A percentile compares a stretch with the other conserved stretches of the same genome.
phyloP scores from a whole-genome alignment of 2,329 filamentous ascomycete species.

The Phaeophleospora eucalypticola region DNA sequence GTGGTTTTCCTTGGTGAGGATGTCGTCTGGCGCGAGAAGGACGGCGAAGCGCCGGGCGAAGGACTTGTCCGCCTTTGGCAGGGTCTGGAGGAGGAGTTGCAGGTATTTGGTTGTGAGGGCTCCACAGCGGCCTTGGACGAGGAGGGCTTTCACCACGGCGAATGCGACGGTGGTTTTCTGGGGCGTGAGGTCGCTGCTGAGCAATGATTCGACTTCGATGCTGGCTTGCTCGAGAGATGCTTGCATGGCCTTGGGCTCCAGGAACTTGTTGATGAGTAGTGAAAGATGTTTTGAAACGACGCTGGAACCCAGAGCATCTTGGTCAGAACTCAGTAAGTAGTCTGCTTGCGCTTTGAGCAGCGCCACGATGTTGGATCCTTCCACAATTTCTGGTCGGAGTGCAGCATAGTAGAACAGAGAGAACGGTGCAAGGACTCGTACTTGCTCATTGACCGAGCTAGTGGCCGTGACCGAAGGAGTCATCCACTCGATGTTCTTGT shows the following conservation, averaged over 20 bases:
- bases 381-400: slow-evolving; percentile 28
- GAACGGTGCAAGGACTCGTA: slow-evolving; percentile 23
- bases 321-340: slow-evolving; percentile 14
- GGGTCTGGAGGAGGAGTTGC: slow-evolving; percentile 46
- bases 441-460: slow-evolving; percentile 6
- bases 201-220: slow-evolving; percentile 37
- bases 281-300: slow-evolving; percentile 42
- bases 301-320: slow-evolving; percentile 11
- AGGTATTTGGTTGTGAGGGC: slow-evolving; percentile 41
- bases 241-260: slow-evolving; percentile 38
- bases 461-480: slow-evolving; percentile 15
- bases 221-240: slow-evolving; percentile 27
- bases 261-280: slow-evolving; percentile 48
- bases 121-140: slow-evolving; percentile 51
- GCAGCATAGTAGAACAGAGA: slow-evolving; percentile 32
- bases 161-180: slow-evolving; percentile 54
- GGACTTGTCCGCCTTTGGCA: slow-evolving; percentile 43
- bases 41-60: slow-evolving; percentile 57
- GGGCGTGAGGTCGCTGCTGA: slow-evolving; percentile 33
- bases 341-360: slow-evolving; percentile 23
- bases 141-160: slow-evolving; percentile 57
- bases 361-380: slow-evolving; percentile 24
- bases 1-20: slow-evolving; percentile 58
- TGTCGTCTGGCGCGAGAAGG: slow-evolving; percentile 57
- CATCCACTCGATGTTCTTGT: slow-evolving; percentile 28